phyloP scores from a whole-genome alignment of 2,329 filamentous ascomycete genomes.

The Claviceps sp. region DNA sequence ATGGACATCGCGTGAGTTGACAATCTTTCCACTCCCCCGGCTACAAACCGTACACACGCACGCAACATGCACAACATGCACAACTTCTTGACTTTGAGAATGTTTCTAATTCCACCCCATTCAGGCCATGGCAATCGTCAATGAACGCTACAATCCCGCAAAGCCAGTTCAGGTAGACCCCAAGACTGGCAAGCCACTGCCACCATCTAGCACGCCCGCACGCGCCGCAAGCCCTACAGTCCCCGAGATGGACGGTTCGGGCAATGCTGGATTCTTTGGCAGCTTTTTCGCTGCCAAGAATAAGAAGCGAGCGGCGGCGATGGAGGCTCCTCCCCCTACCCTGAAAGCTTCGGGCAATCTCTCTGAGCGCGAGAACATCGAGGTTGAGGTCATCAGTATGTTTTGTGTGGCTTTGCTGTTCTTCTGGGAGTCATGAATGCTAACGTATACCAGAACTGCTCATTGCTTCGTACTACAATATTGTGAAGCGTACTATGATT shows the following conservation, averaged over 20 bases:
- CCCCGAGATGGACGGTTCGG: conserved; percentile 30
- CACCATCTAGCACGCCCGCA: conserved; percentile 49
- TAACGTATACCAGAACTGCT: conserved; percentile 54
- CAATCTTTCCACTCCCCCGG: neutral
- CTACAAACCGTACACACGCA: too few relatives aligned
- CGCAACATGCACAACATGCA: too few relatives aligned
- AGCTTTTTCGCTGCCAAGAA: conserved; percentile 99
- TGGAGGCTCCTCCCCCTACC: conserved; percentile 86
- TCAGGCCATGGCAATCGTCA: conserved; percentile 90
- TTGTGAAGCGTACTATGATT: conserved; percentile 95
- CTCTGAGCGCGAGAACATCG: conserved; percentile 85
- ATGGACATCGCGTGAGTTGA: conserved; percentile 65
- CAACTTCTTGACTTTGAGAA: too few relatives aligned
- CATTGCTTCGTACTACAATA: conserved; percentile 95
- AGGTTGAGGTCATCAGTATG: conserved; percentile 96
- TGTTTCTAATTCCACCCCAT: neutral
- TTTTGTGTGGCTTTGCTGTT: conserved; percentile 11
- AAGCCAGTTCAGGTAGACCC: conserved; percentile 94
- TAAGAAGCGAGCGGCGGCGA: conserved; percentile 99
- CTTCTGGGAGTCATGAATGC: neutral
- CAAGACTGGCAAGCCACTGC: conserved; percentile 92
- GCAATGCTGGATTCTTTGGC: conserved; percentile 80
- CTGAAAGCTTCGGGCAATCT: conserved; percentile 90
- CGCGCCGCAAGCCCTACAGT: conserved; percentile 66
- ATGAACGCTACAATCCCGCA: conserved; percentile 68